Evolutionary conservation across 2,329 filamentous ascomycete species (phyloP), one percentile per base, ranked within the genome.

Genomic region (Didymella glomerata): DNA sequence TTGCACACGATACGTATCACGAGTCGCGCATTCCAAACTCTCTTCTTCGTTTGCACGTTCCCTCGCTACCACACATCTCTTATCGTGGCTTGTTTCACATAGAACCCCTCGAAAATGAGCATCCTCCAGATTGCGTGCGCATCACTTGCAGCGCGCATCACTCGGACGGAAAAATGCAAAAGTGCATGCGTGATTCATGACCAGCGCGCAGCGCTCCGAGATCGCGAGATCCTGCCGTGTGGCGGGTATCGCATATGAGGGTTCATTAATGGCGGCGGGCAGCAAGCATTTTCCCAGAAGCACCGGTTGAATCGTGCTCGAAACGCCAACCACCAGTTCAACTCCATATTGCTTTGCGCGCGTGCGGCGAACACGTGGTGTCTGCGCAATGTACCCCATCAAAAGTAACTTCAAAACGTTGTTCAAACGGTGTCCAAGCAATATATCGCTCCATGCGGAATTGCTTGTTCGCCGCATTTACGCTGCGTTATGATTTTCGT

Each of bases 11-110:
- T 38, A 20, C 9, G 32, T 38, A 20, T 9, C 28, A 14, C 47
- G 30, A 54, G 36, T 52, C 44, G 18, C 60, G 53, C 13, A 38
- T 67, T 9, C 60, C 30, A 44, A 25, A 25, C 53, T 13, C 8
- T 22, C 16, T 36, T 54, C 38, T 49, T 47, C 32, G 46, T 25
- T 24, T 16, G 54, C 54, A 57, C 54, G 54, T 51, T 38, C 48
- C 54, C 42, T 57, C 54, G 54, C 48, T 52, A 57, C 54, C 54
- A 30, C 27, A 36, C 25, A 32, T n/a, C 25, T 58, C 55, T 44
- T 34, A 48, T 48, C 30, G 44, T 53, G 44, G 49, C 55, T 48
- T 53, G 55, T 58, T 53, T 58, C 55, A 53, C 44, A 53, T 58
- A 58, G n/a, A 58, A 38, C 49, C 41, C 18, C 18, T 25, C 18